Base-by-base conservation (phyloP, 257 asterid species). In the Avicennia marina region DNA sequence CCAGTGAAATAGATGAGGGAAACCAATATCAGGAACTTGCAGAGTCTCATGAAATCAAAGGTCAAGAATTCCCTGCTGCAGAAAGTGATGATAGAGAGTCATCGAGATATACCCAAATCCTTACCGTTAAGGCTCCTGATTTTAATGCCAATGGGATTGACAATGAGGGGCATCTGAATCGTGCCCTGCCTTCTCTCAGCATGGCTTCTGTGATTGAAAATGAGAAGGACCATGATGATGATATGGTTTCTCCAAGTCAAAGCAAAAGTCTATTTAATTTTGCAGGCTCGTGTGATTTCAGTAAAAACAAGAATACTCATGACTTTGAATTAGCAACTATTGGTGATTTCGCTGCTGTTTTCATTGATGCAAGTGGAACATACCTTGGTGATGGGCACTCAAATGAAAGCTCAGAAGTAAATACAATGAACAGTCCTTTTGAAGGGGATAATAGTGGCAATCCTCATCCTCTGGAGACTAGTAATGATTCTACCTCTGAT, bases 41-140 rank as follows among this genome's bases (percentile, higher is more conserved):
- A 34, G 68, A 38, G 50, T 58, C 66, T 62, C 57, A 47, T 61
- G 70, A 41, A 24, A 40, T 27, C 15, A 56, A 44, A 17, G 54
- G 46, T 66, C 57, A 46, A 46, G 79, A 75, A 51, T 53, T 41
- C 31, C 61, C 70, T 32, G 55, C 58, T 57, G 72, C 58, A 25
- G 80, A 67, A 60, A 62, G 65, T 44, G 69, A 44, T 44, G 32
- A 21, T 29, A 65, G 44, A 62, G 83, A 42, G 55, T 52, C 78
- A 62, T 54, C 75, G 21, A 73, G 44, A 58, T 69, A 67, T 71
- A 67, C 83, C 53, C 80, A 60, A 39, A 64, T 54, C 56, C 72
- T 74, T 22, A 57, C 77, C 6, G 52, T 81, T 65, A 62, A 64
- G 53, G 85, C 86, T 74, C 95, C 90, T 16, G 94, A 84, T 31